Evolutionary conservation across 1,139 yeast genomes (phyloP), one percentile per base, ranked within the genome.

Genomic region (Geotrichum siamense): DNA sequence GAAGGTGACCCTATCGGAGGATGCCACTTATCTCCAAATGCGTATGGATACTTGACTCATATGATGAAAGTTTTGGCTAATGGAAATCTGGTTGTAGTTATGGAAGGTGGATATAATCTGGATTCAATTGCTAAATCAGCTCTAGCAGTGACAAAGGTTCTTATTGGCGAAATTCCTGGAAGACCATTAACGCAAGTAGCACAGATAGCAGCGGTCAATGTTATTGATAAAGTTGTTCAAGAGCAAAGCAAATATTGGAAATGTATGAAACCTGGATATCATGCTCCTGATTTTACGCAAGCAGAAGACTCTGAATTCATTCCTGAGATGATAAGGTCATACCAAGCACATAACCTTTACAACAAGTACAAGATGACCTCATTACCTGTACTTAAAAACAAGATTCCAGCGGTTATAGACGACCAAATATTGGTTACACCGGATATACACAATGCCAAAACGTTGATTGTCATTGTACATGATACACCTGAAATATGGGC

Each of bases 1-100:
- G 96, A 85, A 55, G 98, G 97, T 43, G 99, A 93, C 64, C 81
- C 86, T 46, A 85, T 93, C 53, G 99, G 98, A n/a, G 95, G 93
- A 32, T 91, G 96, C 62, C 94, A 85, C 61, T 94, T 93, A 3
- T 76, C 96, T 0, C 98, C 98, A 1, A 82, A 87, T 35, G 96
- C 96, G 15, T 93, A 91, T 61, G 96, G 96, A 5, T 89, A 86
- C 53, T 86, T 93, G 96, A 85, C 97, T 2, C 95, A 87, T 58
- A 73, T 81, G 80, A 70, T 93, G 53, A 89, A 87, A 63, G 78
- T 85, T 30, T 68, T 93, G 39, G 96, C 96, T 2, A 76, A 76
- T 54, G 98, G 98, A 1, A 84, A 84, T 55, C 58, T 91, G 40
- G 86, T 94, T 34, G 96, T 87, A 3, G 82, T 87, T 6, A 70